Conservation (phyloP, 441 rosid species). For the Isatis lusitanica region DNA sequence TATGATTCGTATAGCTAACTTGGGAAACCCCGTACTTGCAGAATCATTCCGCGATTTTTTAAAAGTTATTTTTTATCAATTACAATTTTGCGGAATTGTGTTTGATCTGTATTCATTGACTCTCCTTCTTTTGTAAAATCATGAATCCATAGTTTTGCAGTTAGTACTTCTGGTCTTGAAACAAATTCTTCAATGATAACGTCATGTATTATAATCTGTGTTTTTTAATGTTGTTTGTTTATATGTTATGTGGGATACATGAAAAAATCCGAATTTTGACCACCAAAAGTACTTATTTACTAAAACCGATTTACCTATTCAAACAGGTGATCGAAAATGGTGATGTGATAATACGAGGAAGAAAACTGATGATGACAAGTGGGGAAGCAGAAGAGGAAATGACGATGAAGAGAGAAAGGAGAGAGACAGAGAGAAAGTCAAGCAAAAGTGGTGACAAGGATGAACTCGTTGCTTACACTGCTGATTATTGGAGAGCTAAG, state of each 20-base stretch:
- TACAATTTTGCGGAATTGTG: background rate
- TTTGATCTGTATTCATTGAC: background rate
- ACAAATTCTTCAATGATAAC: background rate
- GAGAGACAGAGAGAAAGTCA: conserved; percentile 8
- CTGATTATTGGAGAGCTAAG: conserved; percentile 73
- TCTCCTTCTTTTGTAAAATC: background rate
- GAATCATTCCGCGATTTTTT: background rate
- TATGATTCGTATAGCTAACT: background rate
- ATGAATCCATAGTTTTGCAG: background rate
- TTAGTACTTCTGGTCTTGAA: background rate
- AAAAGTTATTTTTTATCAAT: background rate
- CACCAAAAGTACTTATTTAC: background rate
- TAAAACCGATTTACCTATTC: background rate
- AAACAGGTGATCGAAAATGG: background rate
- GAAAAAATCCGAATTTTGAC: background rate
- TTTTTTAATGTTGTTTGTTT: background rate
- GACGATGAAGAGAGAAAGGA: conserved; percentile 11
- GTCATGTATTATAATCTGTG: background rate
- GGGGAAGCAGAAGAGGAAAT: conserved; percentile 10
- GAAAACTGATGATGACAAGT: conserved; percentile 28
- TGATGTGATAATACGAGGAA: conserved; percentile 17
- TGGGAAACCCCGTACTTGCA: background rate
- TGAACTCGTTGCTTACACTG: conserved; percentile 61
- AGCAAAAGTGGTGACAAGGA: conserved; percentile 35
- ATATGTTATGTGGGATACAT: background rate